A percentile compares a stretch with the other conserved stretches of the same genome.
These are phyloP conservation scores for Flaveria bidentis DNA, from an alignment of 129 eudicot species.

Conservation along the genomic window DNA sequence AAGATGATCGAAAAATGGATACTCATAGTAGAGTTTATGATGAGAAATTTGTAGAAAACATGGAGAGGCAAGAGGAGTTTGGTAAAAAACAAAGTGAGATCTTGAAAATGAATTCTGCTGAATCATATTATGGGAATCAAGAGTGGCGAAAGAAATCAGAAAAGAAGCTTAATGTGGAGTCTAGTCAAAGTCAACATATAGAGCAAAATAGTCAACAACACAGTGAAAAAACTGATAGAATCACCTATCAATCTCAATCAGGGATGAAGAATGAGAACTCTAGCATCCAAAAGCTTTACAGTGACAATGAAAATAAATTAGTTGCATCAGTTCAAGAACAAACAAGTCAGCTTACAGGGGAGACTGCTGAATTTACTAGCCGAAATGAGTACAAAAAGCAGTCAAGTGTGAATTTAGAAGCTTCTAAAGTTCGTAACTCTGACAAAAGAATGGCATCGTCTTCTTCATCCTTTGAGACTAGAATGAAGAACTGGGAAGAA, in stretches of 20 bases:
- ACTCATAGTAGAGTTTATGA: slow-evolving; percentile 26
- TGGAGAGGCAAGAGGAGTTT: slow-evolving; percentile 29
- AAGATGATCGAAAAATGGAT: slow-evolving; percentile 36
- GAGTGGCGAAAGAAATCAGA: slow-evolving; percentile 81
- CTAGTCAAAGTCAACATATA: slow-evolving; percentile 36
- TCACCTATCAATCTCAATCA: slow-evolving; percentile 42
- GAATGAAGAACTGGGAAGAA: slow-evolving; percentile 18
- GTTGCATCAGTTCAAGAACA: slow-evolving; percentile 34
- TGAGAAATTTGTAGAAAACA: slow-evolving; percentile 32
- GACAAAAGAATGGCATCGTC: slow-evolving; percentile 40
- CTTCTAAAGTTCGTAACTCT: slow-evolving; percentile 41
- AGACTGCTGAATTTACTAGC: slow-evolving; percentile 32
- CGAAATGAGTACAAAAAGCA: slow-evolving; percentile 38
- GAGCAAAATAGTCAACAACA: slow-evolving; percentile 33
- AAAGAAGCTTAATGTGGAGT: slow-evolving; percentile 63
- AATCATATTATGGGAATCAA: slow-evolving; percentile 38
- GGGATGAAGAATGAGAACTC: slow-evolving; percentile 42
- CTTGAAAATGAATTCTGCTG: slow-evolving; percentile 33
- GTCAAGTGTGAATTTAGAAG: slow-evolving; percentile 35
- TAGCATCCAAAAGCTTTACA: slow-evolving; percentile 36
- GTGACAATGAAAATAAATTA: slow-evolving; percentile 32
- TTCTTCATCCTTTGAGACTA: slow-evolving; percentile 29
- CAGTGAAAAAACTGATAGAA: slow-evolving; percentile 31
- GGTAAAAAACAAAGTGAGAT: slow-evolving; percentile 30
- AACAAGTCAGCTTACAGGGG: slow-evolving; percentile 19